Percentiles rank a stretch among this genome's conserved stretches.
Evolutionary conservation across 148 eudicot species (phyloP).

Genomic region (Fagopyrum homotropicum): DNA sequence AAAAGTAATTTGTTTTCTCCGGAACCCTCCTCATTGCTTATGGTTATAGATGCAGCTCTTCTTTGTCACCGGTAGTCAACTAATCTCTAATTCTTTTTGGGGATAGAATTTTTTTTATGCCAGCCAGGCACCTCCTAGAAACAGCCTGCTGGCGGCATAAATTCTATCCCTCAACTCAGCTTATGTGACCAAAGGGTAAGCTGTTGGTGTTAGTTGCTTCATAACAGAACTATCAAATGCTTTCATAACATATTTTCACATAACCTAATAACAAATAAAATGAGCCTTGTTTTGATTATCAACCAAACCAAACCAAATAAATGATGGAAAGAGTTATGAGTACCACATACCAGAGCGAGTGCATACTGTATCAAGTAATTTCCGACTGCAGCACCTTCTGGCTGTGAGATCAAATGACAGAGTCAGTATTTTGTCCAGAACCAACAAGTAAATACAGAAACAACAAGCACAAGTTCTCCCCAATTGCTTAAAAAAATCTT

Average conservation of each 20-base stretch:
- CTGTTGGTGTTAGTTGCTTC: background rate
- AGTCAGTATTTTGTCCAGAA: background rate
- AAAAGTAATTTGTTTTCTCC: no score
- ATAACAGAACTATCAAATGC: background rate
- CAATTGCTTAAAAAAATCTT: background rate
- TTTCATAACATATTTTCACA: background rate
- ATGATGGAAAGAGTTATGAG: background rate
- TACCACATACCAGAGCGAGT: slow-evolving; percentile 69
- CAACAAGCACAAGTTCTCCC: background rate
- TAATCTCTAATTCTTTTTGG: background rate
- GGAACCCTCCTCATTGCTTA: no score
- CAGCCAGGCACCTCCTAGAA: background rate
- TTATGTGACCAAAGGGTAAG: background rate
- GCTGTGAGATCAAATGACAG: slow-evolving; percentile 36
- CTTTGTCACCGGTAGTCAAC: background rate
- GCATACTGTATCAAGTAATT: slow-evolving; percentile 97
- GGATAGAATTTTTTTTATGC: background rate
- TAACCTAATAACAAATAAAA: background rate
- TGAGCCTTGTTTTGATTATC: background rate
- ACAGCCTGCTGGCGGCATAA: background rate
- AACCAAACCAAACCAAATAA: background rate
- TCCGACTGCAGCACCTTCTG: slow-evolving; percentile 86
- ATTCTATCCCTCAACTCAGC: background rate
- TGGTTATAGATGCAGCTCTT: background rate
- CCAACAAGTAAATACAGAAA: background rate